Evolutionary conservation across 2,329 filamentous ascomycete genomes (phyloP).

Genomic region (Fusarium pseudonygamai): DNA sequence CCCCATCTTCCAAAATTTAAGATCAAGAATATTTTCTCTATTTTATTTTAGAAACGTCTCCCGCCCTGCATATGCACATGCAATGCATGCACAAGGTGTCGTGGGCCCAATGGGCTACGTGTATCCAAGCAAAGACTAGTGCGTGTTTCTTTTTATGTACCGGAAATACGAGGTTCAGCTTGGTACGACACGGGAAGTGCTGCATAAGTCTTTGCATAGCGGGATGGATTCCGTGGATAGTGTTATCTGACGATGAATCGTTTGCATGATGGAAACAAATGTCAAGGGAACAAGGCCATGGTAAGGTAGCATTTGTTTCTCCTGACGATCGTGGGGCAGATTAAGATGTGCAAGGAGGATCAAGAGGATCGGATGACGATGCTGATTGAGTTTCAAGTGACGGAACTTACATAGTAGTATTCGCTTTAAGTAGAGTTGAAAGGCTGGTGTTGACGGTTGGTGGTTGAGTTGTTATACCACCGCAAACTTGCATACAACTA

Average conservation of each 20-base stretch:
- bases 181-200: conserved; percentile 23
- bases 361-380: conserved; percentile 1
- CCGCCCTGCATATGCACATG: conserved; percentile 1
- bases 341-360: conserved; percentile 22
- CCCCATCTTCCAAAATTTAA: background rate
- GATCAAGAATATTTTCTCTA: background rate
- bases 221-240: background rate
- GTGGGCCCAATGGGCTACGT: conserved; percentile 20
- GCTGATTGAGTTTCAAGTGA: background rate
- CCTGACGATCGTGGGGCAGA: conserved; percentile 33
- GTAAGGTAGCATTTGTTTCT: conserved; percentile 3
- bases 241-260: background rate
- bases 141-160: background rate
- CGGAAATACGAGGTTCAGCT: conserved; percentile 33
- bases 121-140: conserved; percentile 12
- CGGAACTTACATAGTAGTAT: background rate
- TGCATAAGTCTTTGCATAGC: conserved; percentile 15
- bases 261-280: background rate
- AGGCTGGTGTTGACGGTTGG: background rate
- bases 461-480: background rate
- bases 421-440: background rate
- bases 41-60: conserved; percentile 1
- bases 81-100: background rate
- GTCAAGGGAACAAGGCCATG: too few relatives aligned
- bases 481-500: background rate